A percentile compares a stretch with the other conserved stretches of the same genome.
Conservation (phyloP, 2,329 filamentous ascomycete species). For the Sarocladium strictum region DNA sequence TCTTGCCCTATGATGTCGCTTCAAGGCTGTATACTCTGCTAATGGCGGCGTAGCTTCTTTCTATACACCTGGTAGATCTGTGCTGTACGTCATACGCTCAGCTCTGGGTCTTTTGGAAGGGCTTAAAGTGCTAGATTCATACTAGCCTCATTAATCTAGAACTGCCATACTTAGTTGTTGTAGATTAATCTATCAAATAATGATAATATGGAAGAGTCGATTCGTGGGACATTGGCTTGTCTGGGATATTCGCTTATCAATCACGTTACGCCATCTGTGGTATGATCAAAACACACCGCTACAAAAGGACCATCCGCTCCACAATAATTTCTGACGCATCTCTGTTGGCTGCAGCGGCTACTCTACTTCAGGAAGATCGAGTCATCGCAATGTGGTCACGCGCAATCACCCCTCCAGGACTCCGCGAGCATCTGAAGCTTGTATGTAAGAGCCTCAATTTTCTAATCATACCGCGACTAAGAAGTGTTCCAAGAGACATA, state of each 20-base stretch:
- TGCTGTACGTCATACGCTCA: neutral
- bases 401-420: too few relatives aligned
- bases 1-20: neutral
- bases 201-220: neutral
- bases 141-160: conserved; percentile 2
- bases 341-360: too few relatives aligned
- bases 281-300: too few relatives aligned
- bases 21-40: neutral
- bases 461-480: too few relatives aligned
- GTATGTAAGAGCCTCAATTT: too few relatives aligned
- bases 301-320: too few relatives aligned
- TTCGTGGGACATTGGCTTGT: conserved; percentile 1
- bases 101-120: conserved; percentile 2
- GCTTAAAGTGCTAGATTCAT: conserved; percentile 8
- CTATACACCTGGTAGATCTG: neutral
- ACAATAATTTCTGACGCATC: too few relatives aligned
- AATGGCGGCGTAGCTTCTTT: neutral
- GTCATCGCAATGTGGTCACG: too few relatives aligned
- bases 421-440: too few relatives aligned
- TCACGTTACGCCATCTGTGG: too few relatives aligned
- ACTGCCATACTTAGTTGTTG: neutral
- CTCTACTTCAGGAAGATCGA: too few relatives aligned
- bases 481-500: too few relatives aligned
- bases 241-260: neutral
- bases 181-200: neutral